These are phyloP conservation scores for Yamadazyma epiphylla DNA, from an alignment of 1,139 yeast genomes.

Conservation along the genomic window DNA sequence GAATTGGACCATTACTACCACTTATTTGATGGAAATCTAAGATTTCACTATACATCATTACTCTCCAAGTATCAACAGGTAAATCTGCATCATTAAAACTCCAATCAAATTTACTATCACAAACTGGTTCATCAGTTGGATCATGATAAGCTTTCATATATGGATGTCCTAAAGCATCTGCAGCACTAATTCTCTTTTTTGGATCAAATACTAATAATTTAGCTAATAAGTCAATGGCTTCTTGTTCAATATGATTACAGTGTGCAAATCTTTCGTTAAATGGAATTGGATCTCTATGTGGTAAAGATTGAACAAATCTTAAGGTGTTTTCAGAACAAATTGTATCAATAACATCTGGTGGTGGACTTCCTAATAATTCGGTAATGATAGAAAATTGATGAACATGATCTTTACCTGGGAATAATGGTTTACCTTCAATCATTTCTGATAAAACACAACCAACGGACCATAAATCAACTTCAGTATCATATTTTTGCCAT, in stretches of 20 bases:
- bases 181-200: conserved; percentile 88
- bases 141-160: conserved; percentile 97
- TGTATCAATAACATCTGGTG: conserved; percentile 91
- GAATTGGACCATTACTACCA: conserved; percentile 20
- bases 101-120: conserved; percentile 95
- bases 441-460: conserved; percentile 98
- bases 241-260: conserved; percentile 77
- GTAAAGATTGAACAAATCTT: conserved; percentile 89
- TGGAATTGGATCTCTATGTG: conserved; percentile 89
- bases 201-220: conserved; percentile 95
- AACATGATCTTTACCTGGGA: conserved; percentile 98
- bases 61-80: conserved; percentile 98
- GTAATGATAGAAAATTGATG: conserved; percentile 97
- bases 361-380: conserved; percentile 94
- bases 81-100: conserved; percentile 96
- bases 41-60: conserved; percentile 98
- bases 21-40: conserved; percentile 89
- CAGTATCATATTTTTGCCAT: conserved; percentile 99
- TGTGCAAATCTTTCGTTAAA: conserved; percentile 70
- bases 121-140: conserved; percentile 95
- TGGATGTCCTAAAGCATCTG: conserved; percentile 83
- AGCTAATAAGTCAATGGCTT: conserved; percentile 83
- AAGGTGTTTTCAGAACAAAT: conserved; percentile 94
- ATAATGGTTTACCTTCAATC: conserved; percentile 98
- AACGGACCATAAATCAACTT: conserved; percentile 99